Base-by-base conservation (phyloP, 345 rosid species). In the Angophora floribunda region DNA sequence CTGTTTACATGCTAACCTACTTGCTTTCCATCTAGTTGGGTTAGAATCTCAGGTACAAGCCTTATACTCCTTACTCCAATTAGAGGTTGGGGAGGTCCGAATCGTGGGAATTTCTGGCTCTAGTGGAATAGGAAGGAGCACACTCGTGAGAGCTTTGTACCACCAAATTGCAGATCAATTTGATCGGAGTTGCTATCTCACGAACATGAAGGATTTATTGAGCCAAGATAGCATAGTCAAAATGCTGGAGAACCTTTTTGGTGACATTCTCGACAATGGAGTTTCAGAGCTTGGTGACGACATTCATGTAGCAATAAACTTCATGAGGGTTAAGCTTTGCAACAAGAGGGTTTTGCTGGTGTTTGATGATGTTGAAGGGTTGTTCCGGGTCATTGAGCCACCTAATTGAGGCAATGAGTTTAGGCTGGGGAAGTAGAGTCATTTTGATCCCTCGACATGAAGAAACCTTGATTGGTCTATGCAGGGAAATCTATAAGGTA, bases 401-500 rank as follows among this genome's bases (percentile, higher is more conserved):
- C 61, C 12, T 55, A 28, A 55, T 55, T 12, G 24, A 55, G 28
- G 61, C 61, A 55, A 8, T 55, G 24, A 55, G 24, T 28, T 55
- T 55, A 55, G 61, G 61, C 61, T 55, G 6, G 28, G 28, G 61
- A 55, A 55, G 61, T 55, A 55, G 61, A 11, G 61, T 55, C 28
- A 55, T 55, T 55, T 55, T 55, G 61, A 55, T 55, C 22, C 61
- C 61, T 22, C 61, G 61, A 11, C 61, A 55, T 28, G 24, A 55
- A 55, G 28, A 55, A 9, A 55, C 61, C 61, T 55, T 55, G 21
- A 55, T 55, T 12, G 24, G 9, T 22, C 61, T 55, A 55, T 55
- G 28, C 0, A 0, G 9, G 0, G 6, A 55, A 55, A 55, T 55
- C 28, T 55, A 55, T 55, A 55, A 55, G 28, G 61, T 55, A 1